Percentiles rank a stretch among this genome's conserved stretches.
These are phyloP conservation scores for Chrysosporium keratinophilum DNA, from an alignment of 2,329 filamentous ascomycete genomes.

Conservation along the genomic window DNA sequence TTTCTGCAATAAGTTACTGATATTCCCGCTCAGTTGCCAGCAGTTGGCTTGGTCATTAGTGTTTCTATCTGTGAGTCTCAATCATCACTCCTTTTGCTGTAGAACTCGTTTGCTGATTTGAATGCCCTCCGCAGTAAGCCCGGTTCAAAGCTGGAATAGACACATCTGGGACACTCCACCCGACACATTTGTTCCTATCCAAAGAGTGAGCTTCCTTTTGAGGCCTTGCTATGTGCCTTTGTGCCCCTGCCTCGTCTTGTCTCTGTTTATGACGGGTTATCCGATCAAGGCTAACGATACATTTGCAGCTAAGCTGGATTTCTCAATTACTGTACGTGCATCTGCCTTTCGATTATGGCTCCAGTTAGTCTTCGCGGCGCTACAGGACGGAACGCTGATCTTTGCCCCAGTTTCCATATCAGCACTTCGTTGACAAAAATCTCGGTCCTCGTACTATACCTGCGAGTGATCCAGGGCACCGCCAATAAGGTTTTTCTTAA, in stretches of 20 bases:
- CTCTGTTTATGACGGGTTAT: not conserved
- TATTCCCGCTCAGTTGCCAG: not conserved
- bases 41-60: conserved; percentile 2
- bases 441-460: conserved; percentile 11
- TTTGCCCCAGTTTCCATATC: conserved; percentile 6
- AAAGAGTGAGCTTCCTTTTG: not conserved
- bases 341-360: not conserved
- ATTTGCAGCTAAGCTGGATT: conserved; percentile 1
- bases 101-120: not conserved
- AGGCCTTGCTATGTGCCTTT: not conserved
- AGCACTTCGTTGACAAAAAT: conserved; percentile 6
- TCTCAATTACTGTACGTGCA: conserved; percentile 2
- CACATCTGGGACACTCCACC: conserved; percentile 7
- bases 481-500: conserved; percentile 10
- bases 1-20: too few species aligned
- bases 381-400: not conserved
- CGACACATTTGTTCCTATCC: conserved; percentile 1
- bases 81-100: not conserved
- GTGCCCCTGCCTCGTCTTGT: not conserved
- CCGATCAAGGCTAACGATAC: too few species aligned
- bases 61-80: not conserved
- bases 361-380: not conserved
- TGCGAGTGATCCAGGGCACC: conserved; percentile 10
- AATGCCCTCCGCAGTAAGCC: not conserved
- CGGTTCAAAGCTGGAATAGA: conserved; percentile 3